A percentile compares a stretch with the other conserved stretches of the same genome.
phyloP scores from a whole-genome alignment of 805 yeast genomes.

The Pichia insulana region DNA sequence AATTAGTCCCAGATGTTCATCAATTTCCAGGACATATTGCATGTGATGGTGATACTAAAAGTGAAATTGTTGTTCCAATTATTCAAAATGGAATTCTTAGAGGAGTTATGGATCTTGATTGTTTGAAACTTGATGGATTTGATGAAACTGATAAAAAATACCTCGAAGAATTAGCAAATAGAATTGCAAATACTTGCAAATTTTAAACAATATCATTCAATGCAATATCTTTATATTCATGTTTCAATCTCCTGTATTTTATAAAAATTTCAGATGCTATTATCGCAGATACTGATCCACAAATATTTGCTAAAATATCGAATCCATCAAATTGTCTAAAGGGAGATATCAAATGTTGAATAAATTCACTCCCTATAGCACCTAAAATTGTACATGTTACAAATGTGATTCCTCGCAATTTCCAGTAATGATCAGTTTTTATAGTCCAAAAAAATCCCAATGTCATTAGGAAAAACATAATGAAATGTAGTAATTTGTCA shows the following conservation, averaged over 20 bases:
- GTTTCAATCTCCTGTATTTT: neutral
- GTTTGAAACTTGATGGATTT: slow-evolving; percentile 57
- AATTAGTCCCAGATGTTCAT: slow-evolving; percentile 70
- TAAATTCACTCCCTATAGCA: slow-evolving; percentile 39
- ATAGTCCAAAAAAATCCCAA: slow-evolving; percentile 39
- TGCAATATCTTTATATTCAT: neutral
- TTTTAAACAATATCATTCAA: slow-evolving; percentile 26
- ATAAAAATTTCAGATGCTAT: slow-evolving; percentile 13
- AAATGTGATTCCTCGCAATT: slow-evolving; percentile 28
- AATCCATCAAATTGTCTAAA: slow-evolving; percentile 34
- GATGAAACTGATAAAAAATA: slow-evolving; percentile 48
- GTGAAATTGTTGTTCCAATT: slow-evolving; percentile 91
- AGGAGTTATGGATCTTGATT: slow-evolving; percentile 87
- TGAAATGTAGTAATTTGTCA: slow-evolving; percentile 42
- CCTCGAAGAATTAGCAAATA: slow-evolving; percentile 50
- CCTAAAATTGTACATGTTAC: slow-evolving; percentile 36
- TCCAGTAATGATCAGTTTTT: slow-evolving; percentile 29
- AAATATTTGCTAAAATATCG: slow-evolving; percentile 23
- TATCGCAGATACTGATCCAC: slow-evolving; percentile 22
- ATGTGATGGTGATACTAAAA: slow-evolving; percentile 89
- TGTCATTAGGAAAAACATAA: slow-evolving; percentile 37
- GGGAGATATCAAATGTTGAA: slow-evolving; percentile 37
- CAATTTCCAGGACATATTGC: slow-evolving; percentile 90
- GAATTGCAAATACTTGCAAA: slow-evolving; percentile 45
- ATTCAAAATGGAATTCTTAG: slow-evolving; percentile 31